Evolutionary conservation across 495 filamentous ascomycete genomes (phyloP).

Genomic region (Trichoderma reesei): DNA sequence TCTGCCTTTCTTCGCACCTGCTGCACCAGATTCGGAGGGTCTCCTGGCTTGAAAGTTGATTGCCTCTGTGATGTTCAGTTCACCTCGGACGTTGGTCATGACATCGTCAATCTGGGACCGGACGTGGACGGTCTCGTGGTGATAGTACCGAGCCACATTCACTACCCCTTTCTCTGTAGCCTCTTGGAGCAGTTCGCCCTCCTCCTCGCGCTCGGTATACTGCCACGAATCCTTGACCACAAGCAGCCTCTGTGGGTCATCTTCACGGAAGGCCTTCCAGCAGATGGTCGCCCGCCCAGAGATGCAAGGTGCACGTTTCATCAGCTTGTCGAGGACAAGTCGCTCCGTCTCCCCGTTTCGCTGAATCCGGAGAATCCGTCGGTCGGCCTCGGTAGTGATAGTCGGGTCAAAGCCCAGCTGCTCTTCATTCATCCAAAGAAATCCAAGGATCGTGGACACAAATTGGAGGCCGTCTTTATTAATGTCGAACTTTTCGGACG

Average conservation of each 20-base stretch:
- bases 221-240: slow-evolving; percentile 44
- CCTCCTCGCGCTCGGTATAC: slow-evolving; percentile 34
- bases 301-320: slow-evolving; percentile 27
- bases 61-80: slow-evolving; percentile 28
- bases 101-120: slow-evolving; percentile 26
- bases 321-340: slow-evolving; percentile 34
- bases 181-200: slow-evolving; percentile 31
- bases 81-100: slow-evolving; percentile 23
- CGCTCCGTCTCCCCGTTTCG: slow-evolving; percentile 29
- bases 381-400: slow-evolving; percentile 24
- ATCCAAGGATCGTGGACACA: slow-evolving; percentile 35
- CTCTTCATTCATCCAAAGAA: slow-evolving; percentile 37
- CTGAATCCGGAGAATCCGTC: slow-evolving; percentile 25
- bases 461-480: slow-evolving; percentile 39
- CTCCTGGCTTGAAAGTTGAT: slow-evolving; percentile 22
- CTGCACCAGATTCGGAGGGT: slow-evolving; percentile 13
- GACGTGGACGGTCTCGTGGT: slow-evolving; percentile 36
- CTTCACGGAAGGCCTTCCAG: slow-evolving; percentile 35
- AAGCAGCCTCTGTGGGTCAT: slow-evolving; percentile 25
- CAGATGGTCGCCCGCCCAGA: slow-evolving; percentile 37
- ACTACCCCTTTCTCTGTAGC: slow-evolving; percentile 29
- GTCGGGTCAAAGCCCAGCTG: slow-evolving; percentile 41
- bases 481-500: slow-evolving; percentile 37
- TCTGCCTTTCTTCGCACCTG: no score
- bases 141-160: slow-evolving; percentile 34